Evolutionary conservation across 2,329 filamentous ascomycete genomes (phyloP), one percentile per base, ranked within the genome.

Genomic region (Fusarium robinianum): DNA sequence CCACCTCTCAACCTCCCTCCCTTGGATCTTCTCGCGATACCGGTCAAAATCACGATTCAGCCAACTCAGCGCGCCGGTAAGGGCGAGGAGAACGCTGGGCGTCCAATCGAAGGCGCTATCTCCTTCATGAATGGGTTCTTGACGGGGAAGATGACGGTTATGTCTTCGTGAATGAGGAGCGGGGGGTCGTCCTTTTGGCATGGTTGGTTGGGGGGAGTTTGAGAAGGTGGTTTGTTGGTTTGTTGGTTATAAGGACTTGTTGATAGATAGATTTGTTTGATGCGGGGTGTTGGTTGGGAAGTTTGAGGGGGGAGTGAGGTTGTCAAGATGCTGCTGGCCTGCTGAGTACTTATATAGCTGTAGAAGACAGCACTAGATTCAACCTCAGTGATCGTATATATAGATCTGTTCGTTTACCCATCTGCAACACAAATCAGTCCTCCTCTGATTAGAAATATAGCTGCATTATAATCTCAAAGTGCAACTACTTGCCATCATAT

Each of bases 41-140:
- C 26, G 45, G 8, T 61, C 47, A 19, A 61, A 67, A 47, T 74
- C 69, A 48, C 72, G 67, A 44, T 69, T 68, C 54, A 71, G 69
- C n/a, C 60, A 57, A 1, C 69, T 55, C 10, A 64, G 56, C 12
- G 67, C 58, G 5, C 67, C 69, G 11, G 68, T 53, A 16, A 70
- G 55, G 6, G 66, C 68, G 3, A 76, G 65, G 12, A 63, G 59
- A 21, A 74, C 45, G 42, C 66, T 70, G 19, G 68, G 66, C 5
- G 60, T 65, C 67, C 71, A 74, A 40, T 68, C 66, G 57, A 74
- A 76, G 21, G 67, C 67, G 5, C 51, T 40, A 18, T 57, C 51
- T 24, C 46, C 55, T 41, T 75, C 72, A 48, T 68, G 66, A 16
- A 23, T 65, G 43, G 74, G 64, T 2, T 69, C 68, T 12, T 60